These are phyloP conservation scores for Wallacemonas sp. DNA, from an alignment of 208 protist species.

Conservation along the genomic window DNA sequence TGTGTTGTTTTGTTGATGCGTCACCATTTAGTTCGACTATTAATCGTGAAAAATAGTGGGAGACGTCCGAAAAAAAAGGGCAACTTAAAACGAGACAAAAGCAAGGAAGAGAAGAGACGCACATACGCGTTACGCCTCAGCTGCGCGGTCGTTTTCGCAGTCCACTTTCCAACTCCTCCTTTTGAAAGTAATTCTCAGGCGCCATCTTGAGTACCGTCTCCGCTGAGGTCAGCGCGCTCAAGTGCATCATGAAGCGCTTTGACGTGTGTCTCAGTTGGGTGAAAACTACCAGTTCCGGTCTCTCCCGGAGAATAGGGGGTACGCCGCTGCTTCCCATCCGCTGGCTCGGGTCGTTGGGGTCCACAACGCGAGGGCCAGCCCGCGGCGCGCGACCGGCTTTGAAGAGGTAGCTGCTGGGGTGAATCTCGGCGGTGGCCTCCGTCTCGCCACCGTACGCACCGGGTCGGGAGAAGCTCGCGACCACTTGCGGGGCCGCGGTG, in stretches of 20 bases:
- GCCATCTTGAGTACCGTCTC: conserved; percentile 70
- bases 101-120: neutral
- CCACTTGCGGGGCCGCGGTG: conserved; percentile 23
- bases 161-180: conserved; percentile 70
- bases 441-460: conserved; percentile 5
- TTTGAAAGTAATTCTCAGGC: conserved; percentile 83
- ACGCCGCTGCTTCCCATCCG: neutral
- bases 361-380: neutral
- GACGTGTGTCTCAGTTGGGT: conserved; percentile 81
- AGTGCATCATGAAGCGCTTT: conserved; percentile 88
- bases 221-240: conserved; percentile 65
- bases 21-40: no score
- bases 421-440: conserved; percentile 54
- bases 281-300: conserved; percentile 80
- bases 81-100: neutral
- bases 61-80: no score
- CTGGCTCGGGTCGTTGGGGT: neutral
- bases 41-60: neutral
- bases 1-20: no score
- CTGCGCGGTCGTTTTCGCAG: conserved; percentile 63
- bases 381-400: conserved; percentile 1
- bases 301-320: conserved; percentile 41
- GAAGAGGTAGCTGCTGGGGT: conserved; percentile 83
- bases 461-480: conserved; percentile 3
- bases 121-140: conserved; percentile 9